phyloP scores from a whole-genome alignment of 2,329 filamentous ascomycete genomes.

The Fusarium cyanostomum region DNA sequence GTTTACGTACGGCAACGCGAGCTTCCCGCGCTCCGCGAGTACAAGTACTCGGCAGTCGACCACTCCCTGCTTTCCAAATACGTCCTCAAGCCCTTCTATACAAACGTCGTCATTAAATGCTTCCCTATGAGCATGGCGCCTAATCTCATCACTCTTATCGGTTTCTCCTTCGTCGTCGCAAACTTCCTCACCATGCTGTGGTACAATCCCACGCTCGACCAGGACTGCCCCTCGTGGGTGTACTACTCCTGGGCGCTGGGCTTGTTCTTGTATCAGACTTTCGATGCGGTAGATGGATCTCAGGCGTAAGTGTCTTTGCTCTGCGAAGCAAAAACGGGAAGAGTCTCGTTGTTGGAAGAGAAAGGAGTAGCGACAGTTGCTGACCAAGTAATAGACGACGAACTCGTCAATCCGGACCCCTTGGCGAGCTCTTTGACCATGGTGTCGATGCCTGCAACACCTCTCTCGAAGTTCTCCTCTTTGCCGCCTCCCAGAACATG shows the following conservation, averaged over 20 bases:
- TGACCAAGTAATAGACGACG: constrained; percentile 67
- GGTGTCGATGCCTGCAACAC: constrained; percentile 98
- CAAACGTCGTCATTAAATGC: constrained; percentile 88
- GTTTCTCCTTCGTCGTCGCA: constrained; percentile 87
- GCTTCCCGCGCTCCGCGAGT: constrained; percentile 87
- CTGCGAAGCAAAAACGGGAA: background rate
- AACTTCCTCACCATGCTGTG: constrained; percentile 94
- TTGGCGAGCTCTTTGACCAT: constrained; percentile 97
- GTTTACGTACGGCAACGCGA: constrained; percentile 95
- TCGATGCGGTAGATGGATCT: constrained; percentile 94
- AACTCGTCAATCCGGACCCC: constrained; percentile 89
- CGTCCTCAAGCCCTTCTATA: constrained; percentile 98
- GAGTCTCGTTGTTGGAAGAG: background rate
- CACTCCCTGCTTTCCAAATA: constrained; percentile 90
- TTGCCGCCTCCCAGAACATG: constrained; percentile 91
- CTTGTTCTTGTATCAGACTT: constrained; percentile 96
- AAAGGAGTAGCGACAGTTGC: background rate
- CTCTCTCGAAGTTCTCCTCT: constrained; percentile 89
- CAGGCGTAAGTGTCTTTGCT: constrained; percentile 76
- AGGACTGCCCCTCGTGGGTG: constrained; percentile 94
- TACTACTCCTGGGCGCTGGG: constrained; percentile 92
- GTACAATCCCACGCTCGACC: constrained; percentile 94
- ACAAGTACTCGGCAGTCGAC: constrained; percentile 95
- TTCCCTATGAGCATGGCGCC: constrained; percentile 97
- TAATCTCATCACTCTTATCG: constrained; percentile 87